Base-by-base conservation (phyloP, 1,139 yeast genomes). In the Komagataea norvegica region DNA sequence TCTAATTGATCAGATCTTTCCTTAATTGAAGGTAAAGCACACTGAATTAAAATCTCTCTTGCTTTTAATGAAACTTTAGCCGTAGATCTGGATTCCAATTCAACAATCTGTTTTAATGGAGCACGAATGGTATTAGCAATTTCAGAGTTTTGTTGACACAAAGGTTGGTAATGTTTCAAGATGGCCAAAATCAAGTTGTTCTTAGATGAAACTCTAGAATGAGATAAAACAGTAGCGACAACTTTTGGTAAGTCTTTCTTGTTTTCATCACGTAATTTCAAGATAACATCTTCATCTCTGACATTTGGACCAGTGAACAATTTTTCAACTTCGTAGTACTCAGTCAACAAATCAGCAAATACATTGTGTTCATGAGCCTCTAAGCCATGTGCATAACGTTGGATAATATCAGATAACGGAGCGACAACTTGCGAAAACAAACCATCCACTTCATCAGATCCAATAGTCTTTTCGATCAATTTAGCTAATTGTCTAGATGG, bases 1-100 rank as follows among this genome's bases (percentile, higher is more conserved):
- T 91, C 97, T 58, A 91, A 75, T 68, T 93, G 98, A 59, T 89
- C 96, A 19, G 95, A 83, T 67, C 98, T 82, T 67, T 91, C 98
- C 62, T 85, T 81, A 48, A 88, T 81, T 6, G 97, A 88, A 32
- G 99, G 98, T 64, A 91, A 72, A 29, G 97, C 87, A 60, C 96
- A 89, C 69, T 89, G 96, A 54, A 91, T 91, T 56, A 91, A 76
- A 47, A 91, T 84, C 66, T 93, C 99, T 62, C 97, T 80, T 1
- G 96, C 96, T 62, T 87, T 88, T 57, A 91, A 72, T n/a, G 95
- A 86, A 38, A 91, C 96, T 70, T 89, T 91, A 24, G 95, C 91
- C 33, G 95, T 79, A 13, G 86, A 77, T 60, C 96, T 82, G 26
- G 91, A 74, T 55, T 89, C 97, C 51, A 91, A 72, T 60, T 85